A percentile compares a stretch with the other conserved stretches of the same genome.
These are phyloP conservation scores for Pholiota molesta DNA, from an alignment of 768 basidiomycete species.

Conservation along the genomic window DNA sequence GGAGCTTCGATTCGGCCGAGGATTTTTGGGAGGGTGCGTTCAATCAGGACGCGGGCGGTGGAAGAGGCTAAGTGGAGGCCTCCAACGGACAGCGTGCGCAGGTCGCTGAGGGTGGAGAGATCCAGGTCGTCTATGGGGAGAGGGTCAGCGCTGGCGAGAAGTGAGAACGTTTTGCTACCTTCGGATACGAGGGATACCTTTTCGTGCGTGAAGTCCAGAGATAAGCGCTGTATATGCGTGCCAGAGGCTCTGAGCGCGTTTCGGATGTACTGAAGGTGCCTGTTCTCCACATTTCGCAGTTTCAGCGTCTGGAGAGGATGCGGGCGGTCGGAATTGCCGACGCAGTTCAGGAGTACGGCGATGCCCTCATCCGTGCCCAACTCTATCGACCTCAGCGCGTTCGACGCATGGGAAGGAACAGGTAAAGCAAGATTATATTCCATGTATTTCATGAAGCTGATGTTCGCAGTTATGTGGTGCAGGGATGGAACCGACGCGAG, in stretches of 20 bases:
- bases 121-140: conserved; percentile 21
- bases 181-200: conserved; percentile 6
- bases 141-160: not conserved
- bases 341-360: conserved; percentile 25
- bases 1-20: conserved; percentile 29
- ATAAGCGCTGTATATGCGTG: conserved; percentile 20
- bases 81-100: conserved; percentile 21
- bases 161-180: conserved; percentile 10
- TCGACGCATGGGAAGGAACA: conserved; percentile 13
- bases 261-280: conserved; percentile 21
- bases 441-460: conserved; percentile 30
- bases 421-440: conserved; percentile 26
- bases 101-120: conserved; percentile 21
- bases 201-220: conserved; percentile 16
- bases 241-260: conserved; percentile 15
- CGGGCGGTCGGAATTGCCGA: conserved; percentile 8
- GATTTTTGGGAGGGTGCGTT: conserved; percentile 17
- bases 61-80: conserved; percentile 17
- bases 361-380: conserved; percentile 29
- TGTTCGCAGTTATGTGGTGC: conserved; percentile 25
- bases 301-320: conserved; percentile 15
- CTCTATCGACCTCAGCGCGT: conserved; percentile 24
- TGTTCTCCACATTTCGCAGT: conserved; percentile 20
- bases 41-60: conserved; percentile 4
- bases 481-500: conserved; percentile 25